Base-by-base conservation (phyloP, 2,329 filamentous ascomycete species). In the Corniculantispora saksenae region DNA sequence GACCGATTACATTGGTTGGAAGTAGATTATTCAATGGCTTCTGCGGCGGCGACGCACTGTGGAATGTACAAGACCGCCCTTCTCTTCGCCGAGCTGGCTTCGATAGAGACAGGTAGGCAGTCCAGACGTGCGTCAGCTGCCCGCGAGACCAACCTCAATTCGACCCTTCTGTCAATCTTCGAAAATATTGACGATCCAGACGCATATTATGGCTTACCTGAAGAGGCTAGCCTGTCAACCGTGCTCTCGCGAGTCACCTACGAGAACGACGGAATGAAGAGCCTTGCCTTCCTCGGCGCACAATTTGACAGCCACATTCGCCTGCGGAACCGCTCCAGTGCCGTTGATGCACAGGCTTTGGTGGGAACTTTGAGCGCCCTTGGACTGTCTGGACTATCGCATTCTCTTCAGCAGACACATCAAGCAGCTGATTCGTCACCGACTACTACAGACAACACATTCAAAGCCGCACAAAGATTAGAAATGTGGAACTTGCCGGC, bases 151-250 rank as follows among this genome's bases (percentile, higher is more conserved):
- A 79, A 88, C 29, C 85, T 91, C 8, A 83, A 86, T 3, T 87
- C 91, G 35, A 82, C 96, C 1, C 81, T 98, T 15, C 83, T 97
- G 53, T 82, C 86, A 1, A 94, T 99, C 3, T 99, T 95, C 75
- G 91, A 92, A 73, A 94, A 92, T 67, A 91, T 99, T 55, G 94
- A 97, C 73, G 96, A 99, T 72, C 94, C 94, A 1, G 95, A 99
- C 75, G 90, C 93, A 0, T 99, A 97, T 75, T 99, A 99, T 73
- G 96, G 95, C 4, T 84, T 97, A 9, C 87, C 92, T 50, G 91
- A 96, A 75, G 86, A 87, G 48, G 86, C 93, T 8, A 93, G 89
- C 65, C 79, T 99, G 19, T 82, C 86, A 19, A 92, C 90, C 13
- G 90, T 98, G 1, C 82, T 98, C 66, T 86, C 90, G 59, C 89